A percentile compares a stretch with the other conserved stretches of the same genome.
Conservation (phyloP, 2,329 filamentous ascomycete genomes). For the Gaeumannomyces sp. region DNA sequence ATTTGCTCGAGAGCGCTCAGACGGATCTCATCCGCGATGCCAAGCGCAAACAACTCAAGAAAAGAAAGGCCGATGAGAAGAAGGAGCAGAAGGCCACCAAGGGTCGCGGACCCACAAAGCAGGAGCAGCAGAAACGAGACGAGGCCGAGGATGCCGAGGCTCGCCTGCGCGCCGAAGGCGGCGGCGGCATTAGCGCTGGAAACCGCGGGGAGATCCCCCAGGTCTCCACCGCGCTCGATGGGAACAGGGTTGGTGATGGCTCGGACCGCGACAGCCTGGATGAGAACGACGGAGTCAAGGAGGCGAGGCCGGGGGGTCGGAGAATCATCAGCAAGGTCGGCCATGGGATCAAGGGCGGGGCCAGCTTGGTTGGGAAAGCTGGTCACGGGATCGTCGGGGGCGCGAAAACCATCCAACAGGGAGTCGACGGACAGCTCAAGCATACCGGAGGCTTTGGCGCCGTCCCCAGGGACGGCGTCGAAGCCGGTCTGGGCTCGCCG, state of each 20-base stretch:
- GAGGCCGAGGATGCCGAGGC: conserved; percentile 45
- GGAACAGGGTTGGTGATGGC: conserved; percentile 23
- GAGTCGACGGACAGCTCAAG: conserved; percentile 46
- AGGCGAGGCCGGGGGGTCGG: background rate
- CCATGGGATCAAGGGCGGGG: conserved; percentile 42
- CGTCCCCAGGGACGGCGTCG: conserved; percentile 18
- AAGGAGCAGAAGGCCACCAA: conserved; percentile 48
- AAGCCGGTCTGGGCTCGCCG: conserved; percentile 18
- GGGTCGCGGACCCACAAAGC: conserved; percentile 43
- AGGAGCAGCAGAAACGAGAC: conserved; percentile 40
- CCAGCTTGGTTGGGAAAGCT: conserved; percentile 34
- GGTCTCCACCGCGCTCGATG: conserved; percentile 23
- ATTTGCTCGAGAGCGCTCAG: conserved; percentile 71
- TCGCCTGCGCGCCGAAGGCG: conserved; percentile 41
- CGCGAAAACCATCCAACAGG: conserved; percentile 40
- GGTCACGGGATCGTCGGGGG: conserved; percentile 39
- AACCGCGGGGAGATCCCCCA: conserved; percentile 49
- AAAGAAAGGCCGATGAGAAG: conserved; percentile 58
- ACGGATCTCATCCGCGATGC: conserved; percentile 76
- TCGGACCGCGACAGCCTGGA: background rate
- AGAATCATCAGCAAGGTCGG: conserved; percentile 36
- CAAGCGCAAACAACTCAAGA: conserved; percentile 72
- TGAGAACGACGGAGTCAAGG: background rate
- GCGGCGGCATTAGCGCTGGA: conserved; percentile 44
- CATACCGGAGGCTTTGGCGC: conserved; percentile 49